Conservation (phyloP, 2,329 filamentous ascomycete genomes). For the Fusarium sp. region DNA sequence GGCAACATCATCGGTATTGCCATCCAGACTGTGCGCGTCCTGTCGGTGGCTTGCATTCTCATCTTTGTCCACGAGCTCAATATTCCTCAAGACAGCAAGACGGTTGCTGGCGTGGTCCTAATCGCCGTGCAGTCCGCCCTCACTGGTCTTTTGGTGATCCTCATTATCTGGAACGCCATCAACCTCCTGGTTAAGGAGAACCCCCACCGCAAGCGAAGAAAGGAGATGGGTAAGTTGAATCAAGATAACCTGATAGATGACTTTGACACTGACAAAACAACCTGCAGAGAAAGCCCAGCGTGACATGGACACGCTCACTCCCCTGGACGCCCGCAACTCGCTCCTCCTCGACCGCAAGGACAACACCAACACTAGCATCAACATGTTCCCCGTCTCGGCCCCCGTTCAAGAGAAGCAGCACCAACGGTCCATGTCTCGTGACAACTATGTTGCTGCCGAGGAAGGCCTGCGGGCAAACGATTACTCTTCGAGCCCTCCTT, state of each 20-base stretch:
- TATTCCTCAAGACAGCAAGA: slow-evolving; percentile 91
- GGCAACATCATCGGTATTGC: slow-evolving; percentile 93
- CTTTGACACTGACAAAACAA: slow-evolving; percentile 43
- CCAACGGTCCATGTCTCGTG: slow-evolving; percentile 48
- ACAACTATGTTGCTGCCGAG: slow-evolving; percentile 46
- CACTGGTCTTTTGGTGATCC: slow-evolving; percentile 84
- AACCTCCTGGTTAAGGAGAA: slow-evolving; percentile 87
- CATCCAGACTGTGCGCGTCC: slow-evolving; percentile 88
- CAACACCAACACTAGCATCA: slow-evolving; percentile 51
- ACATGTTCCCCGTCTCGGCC: slow-evolving; percentile 58
- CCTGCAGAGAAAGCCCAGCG: slow-evolving; percentile 77
- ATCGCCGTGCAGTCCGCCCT: slow-evolving; percentile 91
- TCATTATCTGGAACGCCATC: slow-evolving; percentile 91
- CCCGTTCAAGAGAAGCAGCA: slow-evolving; percentile 51
- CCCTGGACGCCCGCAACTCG: slow-evolving; percentile 87
- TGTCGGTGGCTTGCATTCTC: slow-evolving; percentile 90
- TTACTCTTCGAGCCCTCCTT: slow-evolving; percentile 42
- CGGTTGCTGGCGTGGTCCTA: slow-evolving; percentile 90
- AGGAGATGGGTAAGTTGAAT: slow-evolving; percentile 81
- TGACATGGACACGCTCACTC: slow-evolving; percentile 85
- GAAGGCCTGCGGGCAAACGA: slow-evolving; percentile 38
- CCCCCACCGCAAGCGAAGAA: slow-evolving; percentile 87
- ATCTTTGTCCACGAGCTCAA: slow-evolving; percentile 95
- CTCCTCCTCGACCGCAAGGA: slow-evolving; percentile 75
- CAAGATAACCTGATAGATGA: not conserved